A percentile compares a stretch with the other conserved stretches of the same genome.
Conservation (phyloP, 1,284 basidiomycete species). For the Amylostereum areolatum region DNA sequence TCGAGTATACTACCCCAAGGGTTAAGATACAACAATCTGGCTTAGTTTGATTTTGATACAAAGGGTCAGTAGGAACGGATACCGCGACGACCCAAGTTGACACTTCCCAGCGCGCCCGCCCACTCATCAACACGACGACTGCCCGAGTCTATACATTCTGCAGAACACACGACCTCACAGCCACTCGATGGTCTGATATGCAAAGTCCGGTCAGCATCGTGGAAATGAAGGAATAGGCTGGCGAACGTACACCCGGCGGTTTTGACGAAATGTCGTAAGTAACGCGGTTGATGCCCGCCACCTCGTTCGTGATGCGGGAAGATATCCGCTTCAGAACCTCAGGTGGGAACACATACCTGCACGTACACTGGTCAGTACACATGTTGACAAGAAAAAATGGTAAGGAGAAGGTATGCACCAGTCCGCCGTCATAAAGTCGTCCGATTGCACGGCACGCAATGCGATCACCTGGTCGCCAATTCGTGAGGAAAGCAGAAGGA, state of each 20-base stretch:
- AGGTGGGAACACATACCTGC: constrained; percentile 91
- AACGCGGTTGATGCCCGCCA: constrained; percentile 87
- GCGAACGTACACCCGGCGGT: constrained; percentile 75
- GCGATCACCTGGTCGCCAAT: constrained; percentile 63
- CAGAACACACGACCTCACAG: constrained; percentile 5
- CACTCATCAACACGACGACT: too few species aligned
- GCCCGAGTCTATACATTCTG: too few species aligned
- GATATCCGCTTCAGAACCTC: constrained; percentile 89
- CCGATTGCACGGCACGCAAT: constrained; percentile 85
- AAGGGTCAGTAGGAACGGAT: too few species aligned
- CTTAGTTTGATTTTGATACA: too few species aligned
- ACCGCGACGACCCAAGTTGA: too few species aligned
- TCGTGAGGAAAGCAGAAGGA: not conserved
- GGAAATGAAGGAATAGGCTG: not conserved
- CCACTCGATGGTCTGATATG: constrained; percentile 17
- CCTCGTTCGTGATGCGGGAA: constrained; percentile 97
- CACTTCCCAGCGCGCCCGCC: too few species aligned
- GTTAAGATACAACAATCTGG: too few species aligned
- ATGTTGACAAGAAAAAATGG: not conserved
- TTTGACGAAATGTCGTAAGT: constrained; percentile 98
- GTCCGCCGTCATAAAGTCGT: constrained; percentile 98
- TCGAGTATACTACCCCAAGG: too few species aligned
- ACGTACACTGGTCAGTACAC: not conserved
- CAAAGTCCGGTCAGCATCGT: not conserved
- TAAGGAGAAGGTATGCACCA: constrained; percentile 47